Base-by-base conservation (phyloP, 139 green algal genomes). In the Picochlorum sp. region DNA sequence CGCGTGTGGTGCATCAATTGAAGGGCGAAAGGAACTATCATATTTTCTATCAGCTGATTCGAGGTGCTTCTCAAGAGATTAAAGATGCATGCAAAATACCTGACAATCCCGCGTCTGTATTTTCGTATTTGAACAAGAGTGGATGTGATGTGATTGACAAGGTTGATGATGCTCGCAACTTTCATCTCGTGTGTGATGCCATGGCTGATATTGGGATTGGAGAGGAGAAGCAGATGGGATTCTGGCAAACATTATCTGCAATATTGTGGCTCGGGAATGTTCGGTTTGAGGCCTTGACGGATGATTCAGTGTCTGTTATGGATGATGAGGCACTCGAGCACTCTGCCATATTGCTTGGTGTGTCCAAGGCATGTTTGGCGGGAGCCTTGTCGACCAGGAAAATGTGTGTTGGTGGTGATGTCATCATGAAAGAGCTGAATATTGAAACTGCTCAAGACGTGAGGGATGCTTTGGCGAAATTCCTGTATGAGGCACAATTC, bases 21-120 rank as follows among this genome's bases (percentile, higher is more conserved):
- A 64, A 69, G 47, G 73, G 77, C 7, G 91, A 97, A 81, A 81
- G 91, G 54, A 89, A 75, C 15, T 97, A 86, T 79, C 91, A 97
- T 78, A 82, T 91, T 60, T 97, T 97, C 76, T 97, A 97, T 73
- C 85, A 92, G 79, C 70, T 97, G 23, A 87, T 84, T 51, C 73
- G 66, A 9, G 91, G 91, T 24, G 86, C 86, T 3, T 72, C 54
- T 18, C 49, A 60, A 18, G 74, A 75, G 31, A 75, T 88, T 60
- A 67, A 72, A 6, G 24, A 31, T 28, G 20, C 21, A 7, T 65
- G 47, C 37, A n/a, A 16, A 3, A 49, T 77, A 51, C 66, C 57
- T 34, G 47, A 54, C 7, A 26, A 26, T 54, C 2, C 47, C 0
- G 47, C 16, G n/a, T 54, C 47, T 26, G 62, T 60, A 6, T 93